Percentiles rank a stretch among this genome's conserved stretches.
Conservation (phyloP, 2,329 filamentous ascomycete genomes). For the Hypoxylon sp. region DNA sequence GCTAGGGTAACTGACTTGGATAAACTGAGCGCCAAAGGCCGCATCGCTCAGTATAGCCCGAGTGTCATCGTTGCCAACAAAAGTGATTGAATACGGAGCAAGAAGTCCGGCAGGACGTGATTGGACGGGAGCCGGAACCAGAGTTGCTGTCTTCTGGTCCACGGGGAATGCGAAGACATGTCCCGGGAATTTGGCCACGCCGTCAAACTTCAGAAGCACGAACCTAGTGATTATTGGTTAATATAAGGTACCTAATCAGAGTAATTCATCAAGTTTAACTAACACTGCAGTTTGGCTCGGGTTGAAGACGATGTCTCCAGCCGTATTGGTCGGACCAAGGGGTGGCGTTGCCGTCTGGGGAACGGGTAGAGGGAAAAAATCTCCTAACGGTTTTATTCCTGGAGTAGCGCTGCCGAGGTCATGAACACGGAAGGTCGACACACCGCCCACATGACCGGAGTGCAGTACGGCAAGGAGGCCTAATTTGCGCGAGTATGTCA, state of each 20-base stretch:
- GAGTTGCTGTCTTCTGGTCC: constrained; percentile 4
- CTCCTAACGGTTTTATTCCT: constrained; percentile 36
- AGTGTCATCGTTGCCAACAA: background rate
- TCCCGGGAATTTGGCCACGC: background rate
- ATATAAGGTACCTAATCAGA: too few relatives aligned
- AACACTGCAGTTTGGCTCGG: constrained; percentile 52
- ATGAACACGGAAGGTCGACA: constrained; percentile 46
- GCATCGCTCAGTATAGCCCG: background rate
- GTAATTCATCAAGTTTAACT: background rate
- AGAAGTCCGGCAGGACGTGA: constrained; percentile 7
- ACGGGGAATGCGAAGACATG: constrained; percentile 4
- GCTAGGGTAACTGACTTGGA: constrained; percentile 3
- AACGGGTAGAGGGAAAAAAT: constrained; percentile 53
- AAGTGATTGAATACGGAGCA: constrained; percentile 2
- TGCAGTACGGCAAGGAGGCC: constrained; percentile 49
- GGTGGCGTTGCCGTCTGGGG: constrained; percentile 59
- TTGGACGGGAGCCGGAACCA: constrained; percentile 1
- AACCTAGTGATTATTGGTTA: background rate
- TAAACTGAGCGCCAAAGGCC: constrained; percentile 5
- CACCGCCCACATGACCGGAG: constrained; percentile 41
- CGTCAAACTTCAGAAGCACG: constrained; percentile 4
- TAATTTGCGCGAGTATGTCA: constrained; percentile 48
- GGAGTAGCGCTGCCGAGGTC: constrained; percentile 18
- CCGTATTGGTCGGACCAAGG: constrained; percentile 57
- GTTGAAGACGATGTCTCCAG: constrained; percentile 61